A percentile compares a stretch with the other conserved stretches of the same genome.
phyloP scores from a whole-genome alignment of 371 early-diverging fungal genomes.

The Syncephalastrum racemosum region DNA sequence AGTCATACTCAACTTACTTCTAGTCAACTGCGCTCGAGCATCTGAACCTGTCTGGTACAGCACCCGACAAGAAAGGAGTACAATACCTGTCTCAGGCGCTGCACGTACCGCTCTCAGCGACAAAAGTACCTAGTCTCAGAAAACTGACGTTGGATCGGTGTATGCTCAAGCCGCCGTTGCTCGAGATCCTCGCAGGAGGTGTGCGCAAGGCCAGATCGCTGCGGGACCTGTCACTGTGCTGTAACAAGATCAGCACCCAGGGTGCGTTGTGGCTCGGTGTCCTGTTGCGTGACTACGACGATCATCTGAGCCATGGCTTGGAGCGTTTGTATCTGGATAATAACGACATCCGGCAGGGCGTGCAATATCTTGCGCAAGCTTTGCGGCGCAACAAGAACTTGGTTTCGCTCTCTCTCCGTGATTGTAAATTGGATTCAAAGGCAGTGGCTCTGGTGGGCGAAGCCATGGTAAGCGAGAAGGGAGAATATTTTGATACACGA shows the following conservation, averaged over 20 bases:
- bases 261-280: slow-evolving; percentile 65
- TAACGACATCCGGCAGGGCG: slow-evolving; percentile 60
- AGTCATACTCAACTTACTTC: background rate
- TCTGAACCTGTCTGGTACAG: slow-evolving; percentile 35
- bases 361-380: slow-evolving; percentile 65
- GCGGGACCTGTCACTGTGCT: slow-evolving; percentile 44
- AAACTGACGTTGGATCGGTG: slow-evolving; percentile 62
- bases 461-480: slow-evolving; percentile 49
- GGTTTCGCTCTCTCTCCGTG: slow-evolving; percentile 42
- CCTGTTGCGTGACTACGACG: slow-evolving; percentile 64
- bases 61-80: slow-evolving; percentile 54
- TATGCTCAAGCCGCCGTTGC: slow-evolving; percentile 41
- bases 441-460: slow-evolving; percentile 58
- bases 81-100: slow-evolving; percentile 59
- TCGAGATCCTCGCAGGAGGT: slow-evolving; percentile 57
- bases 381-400: slow-evolving; percentile 59
- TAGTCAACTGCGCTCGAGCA: slow-evolving; percentile 28
- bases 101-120: slow-evolving; percentile 1
- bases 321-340: slow-evolving; percentile 45
- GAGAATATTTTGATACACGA: too few species aligned
- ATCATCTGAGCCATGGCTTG: slow-evolving; percentile 37
- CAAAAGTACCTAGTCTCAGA: slow-evolving; percentile 39
- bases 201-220: slow-evolving; percentile 51
- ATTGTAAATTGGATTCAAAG: slow-evolving; percentile 60
- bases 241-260: slow-evolving; percentile 50